Evolutionary conservation across 257 asterid species (phyloP).

Genomic region (Jasminum sambac): DNA sequence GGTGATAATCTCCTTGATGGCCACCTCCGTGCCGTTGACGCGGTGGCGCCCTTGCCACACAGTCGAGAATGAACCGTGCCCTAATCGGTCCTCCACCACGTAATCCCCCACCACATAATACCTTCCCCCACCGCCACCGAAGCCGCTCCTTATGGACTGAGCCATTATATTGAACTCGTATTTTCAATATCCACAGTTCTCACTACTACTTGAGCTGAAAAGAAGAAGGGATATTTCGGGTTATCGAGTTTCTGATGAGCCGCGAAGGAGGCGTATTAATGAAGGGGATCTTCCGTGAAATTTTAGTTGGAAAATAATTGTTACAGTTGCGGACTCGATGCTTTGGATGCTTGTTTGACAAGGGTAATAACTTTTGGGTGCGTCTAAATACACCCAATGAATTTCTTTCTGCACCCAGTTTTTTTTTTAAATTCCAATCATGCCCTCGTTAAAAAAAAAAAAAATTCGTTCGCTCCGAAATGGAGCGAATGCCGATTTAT

Average conservation of each 20-base stretch:
- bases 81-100: slow-evolving; percentile 67
- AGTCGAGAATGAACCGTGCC: slow-evolving; percentile 84
- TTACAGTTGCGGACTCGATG: too few relatives aligned
- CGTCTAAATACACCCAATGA: too few relatives aligned
- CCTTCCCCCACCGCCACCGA: slow-evolving; percentile 30
- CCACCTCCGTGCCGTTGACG: slow-evolving; percentile 79
- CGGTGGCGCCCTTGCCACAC: slow-evolving; percentile 96
- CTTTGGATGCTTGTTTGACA: too few relatives aligned
- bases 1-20: slow-evolving; percentile 81
- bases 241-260: background rate
- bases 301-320: background rate
- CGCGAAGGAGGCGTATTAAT: background rate
- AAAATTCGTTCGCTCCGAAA: too few relatives aligned
- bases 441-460: too few relatives aligned
- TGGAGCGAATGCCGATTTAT: too few relatives aligned
- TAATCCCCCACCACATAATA: slow-evolving; percentile 70
- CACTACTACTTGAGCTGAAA: slow-evolving; percentile 20
- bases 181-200: slow-evolving; percentile 15
- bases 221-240: background rate
- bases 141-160: slow-evolving; percentile 44
- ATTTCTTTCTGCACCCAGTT: too few relatives aligned
- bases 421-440: too few relatives aligned
- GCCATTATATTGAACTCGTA: slow-evolving; percentile 50
- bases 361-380: too few relatives aligned
- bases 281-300: slow-evolving; percentile 1